phyloP scores from a whole-genome alignment of 495 filamentous ascomycete species.

The Daldinia loculata region DNA sequence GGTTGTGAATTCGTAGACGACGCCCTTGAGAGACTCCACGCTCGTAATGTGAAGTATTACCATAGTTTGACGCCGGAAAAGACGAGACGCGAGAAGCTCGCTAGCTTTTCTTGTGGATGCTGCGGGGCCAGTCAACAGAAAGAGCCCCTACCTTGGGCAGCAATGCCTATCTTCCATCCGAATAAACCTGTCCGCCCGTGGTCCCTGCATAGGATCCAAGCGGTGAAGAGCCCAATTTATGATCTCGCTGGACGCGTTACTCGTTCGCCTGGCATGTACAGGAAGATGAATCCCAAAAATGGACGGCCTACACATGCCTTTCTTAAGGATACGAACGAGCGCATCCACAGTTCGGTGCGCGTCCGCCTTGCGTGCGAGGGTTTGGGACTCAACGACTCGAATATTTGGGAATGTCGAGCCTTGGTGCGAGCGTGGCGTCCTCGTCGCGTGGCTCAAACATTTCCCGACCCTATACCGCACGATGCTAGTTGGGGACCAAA shows the following conservation, averaged over 20 bases:
- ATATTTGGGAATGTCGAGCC: constrained; percentile 61
- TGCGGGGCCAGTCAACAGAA: constrained; percentile 1
- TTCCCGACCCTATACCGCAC: constrained; percentile 49
- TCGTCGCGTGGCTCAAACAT: constrained; percentile 38
- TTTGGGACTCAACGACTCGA: constrained; percentile 64
- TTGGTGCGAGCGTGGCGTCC: constrained; percentile 56
- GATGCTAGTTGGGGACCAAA: constrained; percentile 49
- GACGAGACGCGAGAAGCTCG: constrained; percentile 25
- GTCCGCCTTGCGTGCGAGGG: constrained; percentile 62
- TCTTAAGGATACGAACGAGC: constrained; percentile 69
- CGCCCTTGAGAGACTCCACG: constrained; percentile 60
- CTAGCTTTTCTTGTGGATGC: constrained; percentile 11
- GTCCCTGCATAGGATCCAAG: constrained; percentile 64
- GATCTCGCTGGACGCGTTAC: constrained; percentile 59
- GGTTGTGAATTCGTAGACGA: constrained; percentile 65
- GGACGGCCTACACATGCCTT: constrained; percentile 52
- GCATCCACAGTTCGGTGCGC: constrained; percentile 69
- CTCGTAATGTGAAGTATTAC: constrained; percentile 57
- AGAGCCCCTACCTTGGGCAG: constrained; percentile 53
- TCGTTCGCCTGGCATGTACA: constrained; percentile 68
- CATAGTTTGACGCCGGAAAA: constrained; percentile 43
- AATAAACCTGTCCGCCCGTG: constrained; percentile 64
- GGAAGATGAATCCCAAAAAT: constrained; percentile 60
- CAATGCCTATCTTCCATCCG: constrained; percentile 54
- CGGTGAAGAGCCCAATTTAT: constrained; percentile 59